These are phyloP conservation scores for Phaeotremella fagi DNA, from an alignment of 768 basidiomycete species.

Conservation along the genomic window DNA sequence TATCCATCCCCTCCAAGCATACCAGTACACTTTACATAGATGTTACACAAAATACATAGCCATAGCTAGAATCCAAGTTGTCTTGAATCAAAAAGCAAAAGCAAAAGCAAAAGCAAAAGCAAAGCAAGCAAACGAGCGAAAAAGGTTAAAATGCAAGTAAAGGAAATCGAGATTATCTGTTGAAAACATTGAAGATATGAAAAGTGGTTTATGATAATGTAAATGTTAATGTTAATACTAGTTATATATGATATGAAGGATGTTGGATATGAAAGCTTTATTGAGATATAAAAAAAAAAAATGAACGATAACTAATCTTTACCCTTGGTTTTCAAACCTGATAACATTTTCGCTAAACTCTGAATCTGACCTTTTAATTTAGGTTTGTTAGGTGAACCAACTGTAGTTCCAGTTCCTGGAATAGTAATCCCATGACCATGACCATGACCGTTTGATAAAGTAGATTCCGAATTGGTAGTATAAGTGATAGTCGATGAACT, in stretches of 20 bases:
- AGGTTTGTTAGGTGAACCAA: constrained; percentile 46
- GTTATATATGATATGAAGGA: no score
- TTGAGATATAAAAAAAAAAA: background rate
- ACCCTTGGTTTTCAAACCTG: constrained; percentile 51
- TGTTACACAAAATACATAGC: no score
- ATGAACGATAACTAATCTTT: constrained; percentile 24
- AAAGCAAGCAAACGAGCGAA: background rate
- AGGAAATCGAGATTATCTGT: background rate
- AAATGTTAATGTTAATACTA: no score
- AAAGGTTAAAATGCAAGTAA: background rate
- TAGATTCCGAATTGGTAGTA: background rate
- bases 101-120: background rate
- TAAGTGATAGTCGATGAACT: background rate
- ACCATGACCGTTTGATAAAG: background rate
- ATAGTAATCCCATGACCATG: background rate
- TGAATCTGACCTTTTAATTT: constrained; percentile 85
- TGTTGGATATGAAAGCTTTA: no score
- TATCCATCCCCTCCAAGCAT: no score
- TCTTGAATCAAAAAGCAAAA: no score
- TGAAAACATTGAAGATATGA: no score
- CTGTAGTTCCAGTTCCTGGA: background rate
- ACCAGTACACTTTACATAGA: no score
- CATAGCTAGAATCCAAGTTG: no score
- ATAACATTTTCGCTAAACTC: constrained; percentile 85
- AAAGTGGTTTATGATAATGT: no score